Base-by-base conservation (phyloP, 192 early-diverging fungal species). In the Backusella morwellensis region DNA sequence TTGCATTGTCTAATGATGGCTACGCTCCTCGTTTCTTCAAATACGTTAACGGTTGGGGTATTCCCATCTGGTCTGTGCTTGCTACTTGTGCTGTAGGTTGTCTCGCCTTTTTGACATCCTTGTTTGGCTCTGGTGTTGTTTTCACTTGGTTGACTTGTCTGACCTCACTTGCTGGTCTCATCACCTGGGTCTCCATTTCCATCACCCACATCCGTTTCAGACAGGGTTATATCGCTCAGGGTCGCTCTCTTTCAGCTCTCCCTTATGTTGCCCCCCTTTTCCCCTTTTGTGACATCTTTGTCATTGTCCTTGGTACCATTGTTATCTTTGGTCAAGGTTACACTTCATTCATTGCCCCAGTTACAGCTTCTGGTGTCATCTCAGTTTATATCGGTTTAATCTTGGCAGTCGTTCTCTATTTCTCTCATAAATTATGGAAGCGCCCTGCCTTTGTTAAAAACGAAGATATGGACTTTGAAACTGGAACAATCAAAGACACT, bases 201-300 rank as follows among this genome's bases (percentile, higher is more conserved):
- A 74, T 95, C 68, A 91, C 91, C 32, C 95, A 97, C 78, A 85
- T 92, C 78, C 92, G 96, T 59, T 97, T 96, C 90, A 92, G 94
- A 66, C 88, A 89, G 40, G 94, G 94, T 35, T 91, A 89, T 72
- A 66, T 89, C 32, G 85, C 84, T 35, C 96, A 97, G 79, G 91
- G 91, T n/a, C 75, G 90, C 69, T 75, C 85, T 9, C 67, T 93
- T n/a, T 75, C 80, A 6, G 83, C 86, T 12, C 84, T 98, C 29
- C 93, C 94, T 0, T 98, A 96, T 78, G 75, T 82, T 21, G 91
- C 96, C 0, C 89, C 91, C 1, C 83, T 94, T 32, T 95, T 89
- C 80, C 94, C 95, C 0, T 92, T 87, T 74, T 90, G 91, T 11
- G 91, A 91, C 40, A 87, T 92, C 68, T 87, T 92, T 47, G 88